These are phyloP conservation scores for Xanthoceras sorbifolium DNA, from an alignment of 345 rosid genomes.

Conservation along the genomic window DNA sequence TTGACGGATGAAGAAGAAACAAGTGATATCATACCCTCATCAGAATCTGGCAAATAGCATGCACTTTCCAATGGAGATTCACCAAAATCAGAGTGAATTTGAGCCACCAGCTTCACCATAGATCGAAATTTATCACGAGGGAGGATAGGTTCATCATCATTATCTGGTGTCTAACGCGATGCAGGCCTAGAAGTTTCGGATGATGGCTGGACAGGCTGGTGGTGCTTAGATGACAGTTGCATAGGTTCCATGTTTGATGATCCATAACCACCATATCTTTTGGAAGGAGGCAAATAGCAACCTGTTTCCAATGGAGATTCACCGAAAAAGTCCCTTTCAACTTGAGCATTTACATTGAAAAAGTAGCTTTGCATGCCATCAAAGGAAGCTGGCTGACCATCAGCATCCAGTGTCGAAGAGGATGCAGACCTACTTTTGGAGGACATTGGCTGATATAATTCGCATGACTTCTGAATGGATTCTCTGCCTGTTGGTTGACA, in stretches of 20 bases:
- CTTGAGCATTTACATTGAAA: no score
- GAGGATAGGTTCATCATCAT: neutral
- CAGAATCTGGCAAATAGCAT: neutral
- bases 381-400: no score
- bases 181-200: neutral
- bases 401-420: no score
- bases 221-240: neutral
- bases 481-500: no score
- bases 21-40: neutral
- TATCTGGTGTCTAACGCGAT: neutral
- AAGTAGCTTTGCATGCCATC: no score
- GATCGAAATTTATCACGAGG: neutral
- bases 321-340: no score
- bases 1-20: no score
- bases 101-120: neutral
- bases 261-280: no score
- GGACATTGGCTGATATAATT: no score
- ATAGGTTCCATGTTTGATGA: neutral
- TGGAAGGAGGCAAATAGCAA: neutral
- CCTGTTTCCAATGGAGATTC: neutral
- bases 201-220: no score
- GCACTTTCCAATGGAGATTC: neutral
- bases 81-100: neutral
- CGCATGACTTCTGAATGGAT: no score
- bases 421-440: no score